phyloP scores from a whole-genome alignment of 176 grass and related monocot genomes.

The Miscanthus lutarioriparius region DNA sequence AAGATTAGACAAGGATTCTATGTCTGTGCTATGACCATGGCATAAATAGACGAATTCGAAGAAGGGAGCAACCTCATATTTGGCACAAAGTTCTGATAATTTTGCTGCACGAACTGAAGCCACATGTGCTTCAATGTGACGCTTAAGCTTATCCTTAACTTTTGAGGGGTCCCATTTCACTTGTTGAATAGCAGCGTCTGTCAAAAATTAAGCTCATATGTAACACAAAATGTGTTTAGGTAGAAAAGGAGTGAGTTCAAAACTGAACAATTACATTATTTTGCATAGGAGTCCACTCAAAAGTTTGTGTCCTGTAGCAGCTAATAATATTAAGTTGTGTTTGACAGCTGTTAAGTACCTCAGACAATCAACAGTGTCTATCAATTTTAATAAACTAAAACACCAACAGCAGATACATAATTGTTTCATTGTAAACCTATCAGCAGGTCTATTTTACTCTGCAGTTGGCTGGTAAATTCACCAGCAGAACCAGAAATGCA shows the following conservation, averaged over 20 bases:
- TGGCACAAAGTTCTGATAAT: slow-evolving; percentile 67
- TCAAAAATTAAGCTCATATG: slow-evolving; percentile 12
- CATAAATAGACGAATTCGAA: slow-evolving; percentile 20
- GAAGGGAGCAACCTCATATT: slow-evolving; percentile 71
- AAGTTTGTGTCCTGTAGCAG: too few species aligned
- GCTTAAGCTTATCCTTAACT: slow-evolving; percentile 84
- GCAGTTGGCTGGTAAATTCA: neutral
- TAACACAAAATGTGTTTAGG: slow-evolving; percentile 22
- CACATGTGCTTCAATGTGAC: slow-evolving; percentile 77
- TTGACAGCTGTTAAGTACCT: neutral
- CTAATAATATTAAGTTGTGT: too few species aligned
- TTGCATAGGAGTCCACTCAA: too few species aligned
- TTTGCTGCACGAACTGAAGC: slow-evolving; percentile 73
- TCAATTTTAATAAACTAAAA: neutral
- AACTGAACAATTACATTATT: too few species aligned
- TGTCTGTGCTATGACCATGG: neutral
- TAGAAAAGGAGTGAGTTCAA: neutral
- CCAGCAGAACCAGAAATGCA: slow-evolving; percentile 18
- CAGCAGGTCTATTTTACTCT: neutral
- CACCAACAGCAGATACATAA: neutral
- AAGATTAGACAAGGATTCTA: slow-evolving; percentile 1
- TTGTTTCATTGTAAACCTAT: slow-evolving; percentile 9
- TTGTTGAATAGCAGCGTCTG: slow-evolving; percentile 90
- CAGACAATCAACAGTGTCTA: neutral
- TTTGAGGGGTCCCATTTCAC: slow-evolving; percentile 90